Conservation (phyloP, 108 stramenopile species). For the Parietichytrium sp. region DNA sequence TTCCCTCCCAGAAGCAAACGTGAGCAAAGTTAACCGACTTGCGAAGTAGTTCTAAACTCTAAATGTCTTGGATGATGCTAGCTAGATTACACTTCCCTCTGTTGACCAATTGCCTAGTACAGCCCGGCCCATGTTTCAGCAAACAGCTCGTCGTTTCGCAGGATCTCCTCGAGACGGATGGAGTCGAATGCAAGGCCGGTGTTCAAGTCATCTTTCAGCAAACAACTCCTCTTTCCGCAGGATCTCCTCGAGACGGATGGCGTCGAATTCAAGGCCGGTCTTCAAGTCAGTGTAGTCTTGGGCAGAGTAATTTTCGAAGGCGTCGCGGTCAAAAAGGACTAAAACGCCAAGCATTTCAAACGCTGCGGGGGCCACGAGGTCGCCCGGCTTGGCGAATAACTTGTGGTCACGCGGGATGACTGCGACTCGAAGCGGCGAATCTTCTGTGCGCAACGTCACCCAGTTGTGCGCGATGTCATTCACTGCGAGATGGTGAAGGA, state of each 20-base stretch:
- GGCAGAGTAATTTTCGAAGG: background rate
- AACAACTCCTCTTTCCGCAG: no score
- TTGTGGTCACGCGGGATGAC: background rate
- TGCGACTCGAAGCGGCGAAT: background rate
- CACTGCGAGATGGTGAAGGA: background rate
- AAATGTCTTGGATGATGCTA: no score
- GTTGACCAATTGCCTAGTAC: no score
- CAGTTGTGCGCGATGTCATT: constrained; percentile 18
- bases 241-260: background rate
- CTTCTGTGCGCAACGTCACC: background rate
- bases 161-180: background rate
- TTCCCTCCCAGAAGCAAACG: no score
- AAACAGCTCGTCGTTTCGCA: no score
- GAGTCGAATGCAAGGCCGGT: background rate
- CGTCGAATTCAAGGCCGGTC: background rate
- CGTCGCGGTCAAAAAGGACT: background rate
- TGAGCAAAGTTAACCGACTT: no score
- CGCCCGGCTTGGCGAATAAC: background rate
- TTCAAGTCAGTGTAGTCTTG: background rate
- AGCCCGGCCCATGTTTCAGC: no score
- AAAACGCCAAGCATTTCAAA: constrained; percentile 26
- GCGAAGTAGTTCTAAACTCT: no score
- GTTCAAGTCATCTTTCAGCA: no score
- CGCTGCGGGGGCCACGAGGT: background rate
- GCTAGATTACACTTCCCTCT: no score